Evolutionary conservation across 768 basidiomycete species (phyloP).

Genomic region (Mrakia blollopis): DNA sequence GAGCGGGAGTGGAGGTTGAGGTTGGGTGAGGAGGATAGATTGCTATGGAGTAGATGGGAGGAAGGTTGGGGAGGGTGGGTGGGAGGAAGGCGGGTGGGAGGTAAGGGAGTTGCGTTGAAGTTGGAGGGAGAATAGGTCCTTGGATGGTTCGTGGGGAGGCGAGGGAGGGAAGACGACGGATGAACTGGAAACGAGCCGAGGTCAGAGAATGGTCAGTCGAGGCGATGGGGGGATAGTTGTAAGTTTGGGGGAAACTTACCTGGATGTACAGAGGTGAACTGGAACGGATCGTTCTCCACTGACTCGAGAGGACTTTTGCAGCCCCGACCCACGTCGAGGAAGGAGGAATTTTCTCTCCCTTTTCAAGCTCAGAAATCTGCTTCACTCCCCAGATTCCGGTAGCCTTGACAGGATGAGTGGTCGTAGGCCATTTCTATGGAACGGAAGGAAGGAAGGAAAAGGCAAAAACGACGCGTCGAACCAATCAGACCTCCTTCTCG

Average conservation of each 20-base stretch:
- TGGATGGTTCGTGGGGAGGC: not conserved
- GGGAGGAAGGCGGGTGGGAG: not conserved
- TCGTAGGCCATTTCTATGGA: not conserved
- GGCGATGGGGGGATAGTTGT: not conserved
- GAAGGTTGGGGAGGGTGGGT: not conserved
- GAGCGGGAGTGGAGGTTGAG: not conserved
- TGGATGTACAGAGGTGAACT: not conserved
- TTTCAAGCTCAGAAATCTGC: not conserved
- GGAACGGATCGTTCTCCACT: not conserved
- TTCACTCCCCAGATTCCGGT: conserved; percentile 8
- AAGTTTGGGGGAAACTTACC: not conserved
- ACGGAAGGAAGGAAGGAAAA: not conserved
- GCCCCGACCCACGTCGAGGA: not conserved
- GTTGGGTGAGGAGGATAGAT: not conserved
- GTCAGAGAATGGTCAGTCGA: not conserved
- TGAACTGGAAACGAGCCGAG: not conserved
- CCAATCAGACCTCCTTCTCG: not conserved
- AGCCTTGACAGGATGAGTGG: not conserved
- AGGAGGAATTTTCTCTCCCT: not conserved
- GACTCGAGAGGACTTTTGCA: not conserved
- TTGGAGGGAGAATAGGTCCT: not conserved
- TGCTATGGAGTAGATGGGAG: not conserved
- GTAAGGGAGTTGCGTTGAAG: conserved; percentile 3
- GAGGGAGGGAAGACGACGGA: not conserved
- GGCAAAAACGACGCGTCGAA: not conserved